A percentile compares a stretch with the other conserved stretches of the same genome.
Evolutionary conservation across 805 yeast species (phyloP).

Genomic region (Ogataea corticis): DNA sequence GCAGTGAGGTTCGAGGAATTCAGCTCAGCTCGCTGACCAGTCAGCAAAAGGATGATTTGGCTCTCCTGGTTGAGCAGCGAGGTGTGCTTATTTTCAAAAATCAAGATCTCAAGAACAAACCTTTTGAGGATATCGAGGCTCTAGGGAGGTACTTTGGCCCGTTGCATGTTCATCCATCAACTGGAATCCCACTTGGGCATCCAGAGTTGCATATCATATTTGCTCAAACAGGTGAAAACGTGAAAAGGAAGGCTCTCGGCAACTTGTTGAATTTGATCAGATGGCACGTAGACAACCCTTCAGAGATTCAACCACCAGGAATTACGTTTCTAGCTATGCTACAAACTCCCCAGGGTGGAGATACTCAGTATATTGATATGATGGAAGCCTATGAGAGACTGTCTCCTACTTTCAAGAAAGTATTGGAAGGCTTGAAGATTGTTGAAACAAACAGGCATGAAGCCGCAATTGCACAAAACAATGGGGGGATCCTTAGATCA

Average conservation of each 20-base stretch:
- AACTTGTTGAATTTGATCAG: constrained; percentile 36
- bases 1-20: too few relatives aligned
- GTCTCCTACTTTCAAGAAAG: constrained; percentile 48
- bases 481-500: constrained; percentile 62
- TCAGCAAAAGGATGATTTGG: too few relatives aligned
- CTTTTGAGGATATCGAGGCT: constrained; percentile 72
- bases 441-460: too few relatives aligned
- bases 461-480: constrained; percentile 5
- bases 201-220: constrained; percentile 62
- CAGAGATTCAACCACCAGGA: constrained; percentile 68
- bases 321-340: constrained; percentile 60
- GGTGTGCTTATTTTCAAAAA: constrained; percentile 92
- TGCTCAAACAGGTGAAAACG: constrained; percentile 41
- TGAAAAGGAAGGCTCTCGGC: constrained; percentile 34
- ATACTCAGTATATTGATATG: constrained; percentile 64
- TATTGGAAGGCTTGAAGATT: too few relatives aligned
- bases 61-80: constrained; percentile 67
- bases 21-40: too few relatives aligned
- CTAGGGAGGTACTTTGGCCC: constrained; percentile 68
- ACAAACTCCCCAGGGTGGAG: constrained; percentile 64
- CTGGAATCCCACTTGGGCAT: constrained; percentile 58
- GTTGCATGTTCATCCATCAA: constrained; percentile 56
- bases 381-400: constrained; percentile 66
- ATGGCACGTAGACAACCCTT: constrained; percentile 73
- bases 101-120: constrained; percentile 81